A percentile compares a stretch with the other conserved stretches of the same genome.
These are phyloP conservation scores for Pichia sp. DNA, from an alignment of 1,139 yeast species.

Conservation along the genomic window DNA sequence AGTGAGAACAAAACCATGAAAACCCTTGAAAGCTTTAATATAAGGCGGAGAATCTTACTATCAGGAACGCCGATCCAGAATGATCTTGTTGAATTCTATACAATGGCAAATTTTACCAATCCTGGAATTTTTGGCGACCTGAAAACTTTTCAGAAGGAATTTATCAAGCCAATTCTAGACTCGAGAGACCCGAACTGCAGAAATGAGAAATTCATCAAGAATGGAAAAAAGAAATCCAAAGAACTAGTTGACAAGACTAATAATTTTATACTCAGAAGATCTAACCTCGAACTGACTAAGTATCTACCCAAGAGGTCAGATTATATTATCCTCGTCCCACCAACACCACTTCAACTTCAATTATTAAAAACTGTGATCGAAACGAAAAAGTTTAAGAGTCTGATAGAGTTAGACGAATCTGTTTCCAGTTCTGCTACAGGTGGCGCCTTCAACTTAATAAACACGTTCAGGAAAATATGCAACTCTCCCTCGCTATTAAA, in stretches of 20 bases:
- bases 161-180: constrained; percentile 63
- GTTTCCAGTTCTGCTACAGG: background rate
- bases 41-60: constrained; percentile 57
- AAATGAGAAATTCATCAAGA: constrained; percentile 43
- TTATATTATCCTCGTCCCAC: constrained; percentile 71
- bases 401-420: constrained; percentile 6
- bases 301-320: constrained; percentile 79
- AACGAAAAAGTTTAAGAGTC: constrained; percentile 27
- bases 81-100: constrained; percentile 78
- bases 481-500: constrained; percentile 68
- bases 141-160: constrained; percentile 60
- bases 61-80: constrained; percentile 97
- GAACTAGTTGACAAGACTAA: constrained; percentile 61
- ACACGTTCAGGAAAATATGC: constrained; percentile 73
- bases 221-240: constrained; percentile 60
- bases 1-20: constrained; percentile 65
- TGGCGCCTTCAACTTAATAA: constrained; percentile 63
- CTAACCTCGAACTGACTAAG: constrained; percentile 56
- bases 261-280: constrained; percentile 70
- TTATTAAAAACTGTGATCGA: constrained; percentile 51
- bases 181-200: constrained; percentile 71
- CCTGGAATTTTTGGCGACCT: constrained; percentile 73
- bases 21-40: constrained; percentile 52
- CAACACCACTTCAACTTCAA: constrained; percentile 56
- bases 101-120: constrained; percentile 75